These are phyloP conservation scores for Claviceps fusiformis DNA, from an alignment of 2,329 filamentous ascomycete genomes.

Conservation along the genomic window DNA sequence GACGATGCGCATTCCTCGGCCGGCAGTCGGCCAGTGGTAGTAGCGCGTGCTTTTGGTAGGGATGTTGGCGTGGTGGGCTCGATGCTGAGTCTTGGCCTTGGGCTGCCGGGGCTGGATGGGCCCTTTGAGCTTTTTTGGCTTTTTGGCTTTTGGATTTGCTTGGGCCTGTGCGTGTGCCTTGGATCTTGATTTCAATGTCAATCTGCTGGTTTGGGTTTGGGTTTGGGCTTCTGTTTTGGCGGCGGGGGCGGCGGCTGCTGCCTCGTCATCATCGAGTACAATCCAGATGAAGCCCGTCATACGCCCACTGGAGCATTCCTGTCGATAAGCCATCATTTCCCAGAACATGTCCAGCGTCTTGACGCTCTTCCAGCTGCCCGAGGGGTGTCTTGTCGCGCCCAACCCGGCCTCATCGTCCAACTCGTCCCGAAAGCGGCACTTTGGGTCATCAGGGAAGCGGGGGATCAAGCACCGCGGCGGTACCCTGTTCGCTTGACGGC, in stretches of 20 bases:
- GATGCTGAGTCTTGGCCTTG: conserved; percentile 45
- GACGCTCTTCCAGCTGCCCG: conserved; percentile 70
- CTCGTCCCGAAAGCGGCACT: conserved; percentile 77
- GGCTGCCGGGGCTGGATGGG: conserved; percentile 51
- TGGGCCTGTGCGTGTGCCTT: conserved; percentile 13
- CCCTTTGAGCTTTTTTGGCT: conserved; percentile 38
- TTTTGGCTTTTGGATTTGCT: conserved; percentile 16
- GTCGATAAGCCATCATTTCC: conserved; percentile 95
- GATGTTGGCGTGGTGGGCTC: conserved; percentile 34
- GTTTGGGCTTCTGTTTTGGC: conserved; percentile 11
- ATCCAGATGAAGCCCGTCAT: conserved; percentile 94
- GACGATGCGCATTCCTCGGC: conserved; percentile 50
- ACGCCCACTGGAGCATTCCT: conserved; percentile 86
- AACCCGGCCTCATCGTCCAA: conserved; percentile 68
- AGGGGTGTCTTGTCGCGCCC: conserved; percentile 35
- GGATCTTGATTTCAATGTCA: background rate
- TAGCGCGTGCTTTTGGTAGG: conserved; percentile 46
- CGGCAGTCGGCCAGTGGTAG: conserved; percentile 50
- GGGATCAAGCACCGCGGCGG: conserved; percentile 78
- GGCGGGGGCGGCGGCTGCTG: background rate
- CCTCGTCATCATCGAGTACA: conserved; percentile 54
- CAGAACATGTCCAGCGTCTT: conserved; percentile 83
- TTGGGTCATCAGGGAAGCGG: conserved; percentile 88
- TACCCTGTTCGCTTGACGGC: conserved; percentile 42
- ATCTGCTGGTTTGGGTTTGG: conserved; percentile 21